Base-by-base conservation (phyloP, 2,329 filamentous ascomycete species). In the Aspergillus eucalypticola region DNA sequence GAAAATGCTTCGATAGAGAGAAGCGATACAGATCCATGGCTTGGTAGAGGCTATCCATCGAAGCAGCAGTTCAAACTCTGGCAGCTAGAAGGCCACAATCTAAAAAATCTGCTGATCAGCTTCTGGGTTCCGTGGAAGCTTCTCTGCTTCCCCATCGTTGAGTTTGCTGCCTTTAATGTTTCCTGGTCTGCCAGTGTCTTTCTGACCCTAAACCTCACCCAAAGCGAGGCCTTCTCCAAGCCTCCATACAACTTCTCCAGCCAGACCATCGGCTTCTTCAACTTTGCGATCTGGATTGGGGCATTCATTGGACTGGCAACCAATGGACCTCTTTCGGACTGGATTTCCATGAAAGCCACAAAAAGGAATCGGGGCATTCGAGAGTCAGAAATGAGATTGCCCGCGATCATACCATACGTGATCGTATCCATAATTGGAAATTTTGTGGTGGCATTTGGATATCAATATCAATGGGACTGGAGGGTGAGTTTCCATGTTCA, bases 61-160 rank as follows among this genome's bases (percentile, higher is more conserved):
- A 84, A 83, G 63, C 62, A 68, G 54, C 86, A 89, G 71, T 88
- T 85, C 79, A 75, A 73, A 25, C 58, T 86, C 3, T 85, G 78
- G 69, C 82, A 84, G 60, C 69, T 77, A 0, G 82, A 79, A 64
- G 73, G 79, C 2, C 75, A 83, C 48, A 74, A 68, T 21, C 46
- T 74, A 44, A 73, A 74, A 64, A 79, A 76, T 21, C 76, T 88
- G 27, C 44, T 83, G 2, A 71, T 80, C 29, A 84, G 86, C 64
- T 76, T 89, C 21, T 86, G 82, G 81, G 79, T 85, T 7, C 87
- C 86, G 0, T 87, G 84, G 81, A 86, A 87, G 65, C 76, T 89
- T 1, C 83, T 87, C 68, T 65, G 79, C 0, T 89, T 85, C 71
- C 86, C 87, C 0, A 88, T 89, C 59, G 82, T 88, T 44, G 81